Evolutionary conservation across 208 protist species (phyloP).

Genomic region (Endotrypanum monterogeii): DNA sequence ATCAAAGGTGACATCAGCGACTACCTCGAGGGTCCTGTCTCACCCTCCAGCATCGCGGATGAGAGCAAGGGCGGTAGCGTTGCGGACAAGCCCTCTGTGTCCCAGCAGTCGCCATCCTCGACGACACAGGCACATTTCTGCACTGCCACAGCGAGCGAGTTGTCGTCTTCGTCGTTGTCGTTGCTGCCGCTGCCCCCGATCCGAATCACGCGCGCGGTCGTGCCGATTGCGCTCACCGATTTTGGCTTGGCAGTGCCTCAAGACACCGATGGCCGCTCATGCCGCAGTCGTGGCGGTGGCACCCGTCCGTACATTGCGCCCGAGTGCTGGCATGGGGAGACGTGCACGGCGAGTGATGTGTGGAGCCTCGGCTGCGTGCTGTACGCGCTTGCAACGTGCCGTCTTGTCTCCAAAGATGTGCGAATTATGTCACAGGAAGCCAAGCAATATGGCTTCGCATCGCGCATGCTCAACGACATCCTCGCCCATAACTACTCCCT

Average conservation of each 20-base stretch:
- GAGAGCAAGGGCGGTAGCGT: not conserved
- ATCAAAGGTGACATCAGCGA: conserved; percentile 49
- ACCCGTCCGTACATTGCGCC: conserved; percentile 88
- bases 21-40: conserved; percentile 13
- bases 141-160: conserved; percentile 2
- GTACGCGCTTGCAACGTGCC: conserved; percentile 78
- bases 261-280: conserved; percentile 28
- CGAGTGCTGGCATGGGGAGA: conserved; percentile 64
- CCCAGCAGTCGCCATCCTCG: conserved; percentile 4
- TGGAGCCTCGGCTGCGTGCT: conserved; percentile 89
- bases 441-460: conserved; percentile 57
- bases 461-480: conserved; percentile 75
- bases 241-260: conserved; percentile 78
- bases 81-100: not conserved
- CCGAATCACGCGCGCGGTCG: conserved; percentile 45
- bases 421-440: conserved; percentile 84
- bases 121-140: not conserved
- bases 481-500: conserved; percentile 55
- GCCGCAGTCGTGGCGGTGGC: conserved; percentile 48
- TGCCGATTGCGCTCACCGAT: conserved; percentile 84
- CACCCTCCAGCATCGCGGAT: not conserved
- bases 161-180: not conserved
- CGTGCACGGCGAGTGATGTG: conserved; percentile 75
- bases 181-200: conserved; percentile 11
- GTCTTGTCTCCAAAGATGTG: conserved; percentile 52